These are phyloP conservation scores for Angomonas deanei DNA, from an alignment of 208 protist genomes.

Conservation along the genomic window DNA sequence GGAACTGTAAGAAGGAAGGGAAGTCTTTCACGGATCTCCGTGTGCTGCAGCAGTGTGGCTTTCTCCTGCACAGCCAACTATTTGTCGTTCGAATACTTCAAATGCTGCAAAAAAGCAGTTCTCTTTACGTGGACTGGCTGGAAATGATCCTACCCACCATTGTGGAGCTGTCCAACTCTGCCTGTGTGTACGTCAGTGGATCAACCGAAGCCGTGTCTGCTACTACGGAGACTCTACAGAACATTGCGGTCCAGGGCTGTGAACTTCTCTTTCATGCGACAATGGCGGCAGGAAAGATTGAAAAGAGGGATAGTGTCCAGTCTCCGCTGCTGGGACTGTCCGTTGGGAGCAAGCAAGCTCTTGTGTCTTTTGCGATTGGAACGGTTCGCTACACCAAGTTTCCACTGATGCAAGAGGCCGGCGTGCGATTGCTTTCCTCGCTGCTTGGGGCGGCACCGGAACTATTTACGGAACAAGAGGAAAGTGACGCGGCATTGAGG, in stretches of 20 bases:
- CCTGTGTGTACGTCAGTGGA: not conserved
- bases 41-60: too few relatives aligned
- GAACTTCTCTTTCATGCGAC: constrained; percentile 50
- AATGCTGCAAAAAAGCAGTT: too few relatives aligned
- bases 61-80: too few relatives aligned
- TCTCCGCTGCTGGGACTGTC: constrained; percentile 15
- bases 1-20: too few relatives aligned
- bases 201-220: too few relatives aligned
- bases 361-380: constrained; percentile 61
- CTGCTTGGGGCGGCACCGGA: constrained; percentile 59
- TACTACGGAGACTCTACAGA: not conserved
- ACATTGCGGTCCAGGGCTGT: constrained; percentile 43
- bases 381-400: constrained; percentile 42
- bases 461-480: constrained; percentile 19
- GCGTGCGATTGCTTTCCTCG: constrained; percentile 64
- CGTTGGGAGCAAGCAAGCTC: constrained; percentile 28
- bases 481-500: not conserved
- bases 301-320: not conserved
- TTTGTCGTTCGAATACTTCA: too few relatives aligned
- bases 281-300: constrained; percentile 22
- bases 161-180: not conserved
- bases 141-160: too few relatives aligned
- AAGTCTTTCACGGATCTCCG: too few relatives aligned
- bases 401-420: constrained; percentile 42
- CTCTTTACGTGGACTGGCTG: too few relatives aligned